Evolutionary conservation across 2,329 filamentous ascomycete species (phyloP), one percentile per base, ranked within the genome.

Genomic region (Clonostachys solani): DNA sequence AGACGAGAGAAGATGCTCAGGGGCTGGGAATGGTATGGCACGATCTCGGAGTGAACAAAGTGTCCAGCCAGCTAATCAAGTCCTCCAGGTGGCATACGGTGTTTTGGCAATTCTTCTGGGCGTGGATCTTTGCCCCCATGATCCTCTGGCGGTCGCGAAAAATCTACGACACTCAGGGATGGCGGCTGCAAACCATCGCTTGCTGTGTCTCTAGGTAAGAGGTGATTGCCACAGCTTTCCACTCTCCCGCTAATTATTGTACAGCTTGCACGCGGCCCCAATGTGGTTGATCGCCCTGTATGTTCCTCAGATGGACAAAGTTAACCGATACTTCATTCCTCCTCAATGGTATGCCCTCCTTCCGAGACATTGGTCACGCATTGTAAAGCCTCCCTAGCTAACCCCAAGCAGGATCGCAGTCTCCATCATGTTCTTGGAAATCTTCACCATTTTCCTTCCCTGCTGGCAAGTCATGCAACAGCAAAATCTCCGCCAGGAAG

Each of bases 271-370:
- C 47, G 82, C 82, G 16, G 78, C 82, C 8, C 84, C 84, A 0
- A 74, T 87, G 66, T 87, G 83, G 83, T 72, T 87, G 38, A 63
- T 83, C 23, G 83, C 80, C 46, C 65, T 81, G 12, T 73, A 78
- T 48, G 69, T 70, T 5, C 73, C 77, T 5, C 68, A 54, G 8
- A 76, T 84, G 67, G 66, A 62, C 2, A 58, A 63, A 0, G 62
- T 84, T 46, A 83, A 84, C 58, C 56, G 63, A 10, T 75, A 74
- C 57, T 83, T 74, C 52, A 66, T 81, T 13, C 80, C 83, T 43
- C 77, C 81, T 2, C 76, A 83, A 60, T 87, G 83, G 81, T 82
- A 62, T 60, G 75, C 60, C 35, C n/a, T n/a, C 8, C 23, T 9
- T 29, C 17, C 12, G 17, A 35, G 29, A 17, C 43, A 35, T 36